These are phyloP conservation scores for Yamadazyma songkhlaensis DNA, from an alignment of 1,139 yeast genomes.

Conservation along the genomic window DNA sequence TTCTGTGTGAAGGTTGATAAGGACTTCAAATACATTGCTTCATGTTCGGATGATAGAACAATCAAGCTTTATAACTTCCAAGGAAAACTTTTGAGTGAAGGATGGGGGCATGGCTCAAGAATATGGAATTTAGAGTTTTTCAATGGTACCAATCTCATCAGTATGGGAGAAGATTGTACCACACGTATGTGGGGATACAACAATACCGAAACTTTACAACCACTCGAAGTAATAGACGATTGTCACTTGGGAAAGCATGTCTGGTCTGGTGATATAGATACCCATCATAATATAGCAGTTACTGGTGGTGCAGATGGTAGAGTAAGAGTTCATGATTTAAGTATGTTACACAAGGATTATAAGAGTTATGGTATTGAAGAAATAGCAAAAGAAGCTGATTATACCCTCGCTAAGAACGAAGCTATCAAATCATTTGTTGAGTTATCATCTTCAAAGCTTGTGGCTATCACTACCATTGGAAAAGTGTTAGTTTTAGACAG, in stretches of 20 bases:
- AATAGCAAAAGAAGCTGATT: slow-evolving; percentile 25
- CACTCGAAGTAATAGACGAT: slow-evolving; percentile 40
- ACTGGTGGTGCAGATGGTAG: slow-evolving; percentile 94
- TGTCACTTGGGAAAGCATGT: slow-evolving; percentile 84
- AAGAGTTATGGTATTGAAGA: slow-evolving; percentile 26
- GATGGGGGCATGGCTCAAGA: slow-evolving; percentile 97
- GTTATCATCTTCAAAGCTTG: slow-evolving; percentile 30
- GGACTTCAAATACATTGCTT: slow-evolving; percentile 54
- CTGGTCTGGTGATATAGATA: slow-evolving; percentile 73
- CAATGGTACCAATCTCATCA: slow-evolving; percentile 40
- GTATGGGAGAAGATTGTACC: slow-evolving; percentile 89
- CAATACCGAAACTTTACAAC: slow-evolving; percentile 21
- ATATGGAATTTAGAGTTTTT: slow-evolving; percentile 80
- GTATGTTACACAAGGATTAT: slow-evolving; percentile 11
- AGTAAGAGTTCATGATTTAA: slow-evolving; percentile 58
- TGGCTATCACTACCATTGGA: slow-evolving; percentile 66
- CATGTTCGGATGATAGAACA: slow-evolving; percentile 94
- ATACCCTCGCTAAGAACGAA: slow-evolving; percentile 45
- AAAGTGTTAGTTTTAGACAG: slow-evolving; percentile 35
- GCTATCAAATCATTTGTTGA: slow-evolving; percentile 60
- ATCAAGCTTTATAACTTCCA: slow-evolving; percentile 69
- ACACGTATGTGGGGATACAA: slow-evolving; percentile 71
- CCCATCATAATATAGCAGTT: slow-evolving; percentile 45
- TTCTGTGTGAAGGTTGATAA: slow-evolving; percentile 71
- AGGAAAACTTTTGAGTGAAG: slow-evolving; percentile 65